A percentile compares a stretch with the other conserved stretches of the same genome.
phyloP scores from a whole-genome alignment of 2,329 filamentous ascomycete species.

The Calonectria pseudoturangicola region DNA sequence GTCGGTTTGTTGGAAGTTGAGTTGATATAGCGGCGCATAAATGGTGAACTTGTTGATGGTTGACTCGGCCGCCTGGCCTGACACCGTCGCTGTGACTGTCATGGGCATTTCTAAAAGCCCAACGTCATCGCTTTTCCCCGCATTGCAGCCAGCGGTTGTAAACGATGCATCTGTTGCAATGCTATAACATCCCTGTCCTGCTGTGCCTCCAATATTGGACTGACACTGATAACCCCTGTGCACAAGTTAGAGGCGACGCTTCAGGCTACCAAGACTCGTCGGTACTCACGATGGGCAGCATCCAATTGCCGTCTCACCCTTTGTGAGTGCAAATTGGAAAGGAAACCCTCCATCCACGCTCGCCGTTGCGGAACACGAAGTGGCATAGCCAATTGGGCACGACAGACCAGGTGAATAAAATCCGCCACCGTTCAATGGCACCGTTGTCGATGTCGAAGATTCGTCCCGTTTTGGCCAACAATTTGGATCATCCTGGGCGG shows the following conservation, averaged over 20 bases:
- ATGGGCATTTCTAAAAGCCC: conserved; percentile 43
- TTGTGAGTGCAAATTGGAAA: conserved; percentile 53
- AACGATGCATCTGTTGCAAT: conserved; percentile 43
- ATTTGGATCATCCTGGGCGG: not conserved
- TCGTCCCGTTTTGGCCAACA: not conserved
- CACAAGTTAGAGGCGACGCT: not conserved
- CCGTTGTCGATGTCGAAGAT: not conserved
- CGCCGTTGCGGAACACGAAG: conserved; percentile 56
- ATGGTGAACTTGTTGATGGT: conserved; percentile 42
- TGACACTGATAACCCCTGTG: conserved; percentile 38
- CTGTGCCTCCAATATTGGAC: not conserved
- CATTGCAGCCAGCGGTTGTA: conserved; percentile 46
- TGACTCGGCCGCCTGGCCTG: conserved; percentile 4
- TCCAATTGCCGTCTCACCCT: conserved; percentile 57
- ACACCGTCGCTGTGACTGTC: conserved; percentile 34
- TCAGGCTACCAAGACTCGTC: too few species aligned
- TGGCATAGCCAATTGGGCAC: conserved; percentile 57
- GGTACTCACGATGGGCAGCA: conserved; percentile 58
- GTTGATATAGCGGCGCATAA: conserved; percentile 57
- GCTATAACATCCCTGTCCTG: conserved; percentile 36
- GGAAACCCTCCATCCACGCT: conserved; percentile 50
- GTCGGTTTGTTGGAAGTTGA: conserved; percentile 53
- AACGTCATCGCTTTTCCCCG: conserved; percentile 42
- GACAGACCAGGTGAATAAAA: conserved; percentile 53
- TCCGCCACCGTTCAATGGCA: not conserved